A percentile compares a stretch with the other conserved stretches of the same genome.
Evolutionary conservation across 2,329 filamentous ascomycete genomes (phyloP).

Genomic region (Diaporthe sp.): DNA sequence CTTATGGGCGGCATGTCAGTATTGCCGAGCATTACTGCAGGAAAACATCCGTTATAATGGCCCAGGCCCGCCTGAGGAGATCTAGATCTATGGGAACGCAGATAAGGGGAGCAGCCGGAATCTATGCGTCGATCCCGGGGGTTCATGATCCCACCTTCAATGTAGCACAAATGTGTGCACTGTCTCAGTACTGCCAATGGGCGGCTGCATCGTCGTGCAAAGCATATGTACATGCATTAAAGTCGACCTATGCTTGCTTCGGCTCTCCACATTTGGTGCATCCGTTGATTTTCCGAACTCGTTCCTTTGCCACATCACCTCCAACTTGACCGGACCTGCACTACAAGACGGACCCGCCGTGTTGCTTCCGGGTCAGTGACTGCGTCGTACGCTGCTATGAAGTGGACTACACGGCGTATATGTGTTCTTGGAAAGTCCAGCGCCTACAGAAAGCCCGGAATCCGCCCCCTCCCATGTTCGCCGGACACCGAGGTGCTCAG

Average conservation of each 20-base stretch:
- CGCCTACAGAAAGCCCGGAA: neutral
- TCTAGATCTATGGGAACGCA: neutral
- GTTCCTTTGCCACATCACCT: constrained; percentile 13
- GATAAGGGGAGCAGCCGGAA: constrained; percentile 3
- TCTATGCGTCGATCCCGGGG: neutral
- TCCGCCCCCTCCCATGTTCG: neutral
- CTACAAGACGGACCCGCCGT: constrained; percentile 5
- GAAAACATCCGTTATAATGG: constrained; percentile 6
- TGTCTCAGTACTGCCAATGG: constrained; percentile 15
- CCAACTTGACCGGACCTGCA: neutral
- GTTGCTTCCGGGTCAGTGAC: neutral
- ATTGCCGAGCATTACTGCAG: constrained; percentile 22
- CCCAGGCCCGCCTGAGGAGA: neutral
- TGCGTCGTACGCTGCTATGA: neutral
- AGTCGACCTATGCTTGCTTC: constrained; percentile 25
- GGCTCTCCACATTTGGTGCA: constrained; percentile 3
- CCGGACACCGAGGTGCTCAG: neutral
- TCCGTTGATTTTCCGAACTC: constrained; percentile 5
- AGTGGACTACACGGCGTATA: neutral
- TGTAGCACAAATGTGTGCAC: constrained; percentile 14
- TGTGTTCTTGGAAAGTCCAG: neutral
- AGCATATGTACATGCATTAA: neutral
- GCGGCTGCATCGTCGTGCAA: constrained; percentile 1
- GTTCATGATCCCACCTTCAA: constrained; percentile 19
- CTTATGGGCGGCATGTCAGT: constrained; percentile 5